Percentiles rank a stretch among this genome's conserved stretches.
Evolutionary conservation across 192 early-diverging fungal genomes (phyloP).

Genomic region (Ramicandelaber brevisporus): DNA sequence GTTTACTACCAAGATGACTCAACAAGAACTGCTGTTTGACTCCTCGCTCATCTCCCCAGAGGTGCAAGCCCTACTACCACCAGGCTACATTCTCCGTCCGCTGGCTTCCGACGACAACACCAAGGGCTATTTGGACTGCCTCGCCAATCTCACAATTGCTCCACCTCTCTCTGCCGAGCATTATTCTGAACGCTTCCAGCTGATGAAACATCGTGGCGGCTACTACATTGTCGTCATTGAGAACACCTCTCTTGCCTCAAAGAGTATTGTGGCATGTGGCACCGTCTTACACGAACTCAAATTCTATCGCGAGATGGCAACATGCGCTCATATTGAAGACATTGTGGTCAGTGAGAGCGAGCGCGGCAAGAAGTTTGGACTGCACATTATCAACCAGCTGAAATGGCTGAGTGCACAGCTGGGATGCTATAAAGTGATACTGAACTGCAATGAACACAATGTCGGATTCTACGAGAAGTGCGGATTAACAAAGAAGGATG

Average conservation of each 20-base stretch:
- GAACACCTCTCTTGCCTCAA: slow-evolving; percentile 8
- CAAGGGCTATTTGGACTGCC: slow-evolving; percentile 39
- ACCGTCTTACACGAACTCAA: slow-evolving; percentile 79
- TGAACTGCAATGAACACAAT: slow-evolving; percentile 46
- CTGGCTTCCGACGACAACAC: slow-evolving; percentile 51
- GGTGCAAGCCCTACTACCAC: slow-evolving; percentile 25
- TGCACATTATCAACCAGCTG: slow-evolving; percentile 62
- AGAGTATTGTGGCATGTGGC: slow-evolving; percentile 51
- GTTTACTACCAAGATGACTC: no score
- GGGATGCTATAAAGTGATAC: slow-evolving; percentile 81
- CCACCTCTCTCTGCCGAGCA: slow-evolving; percentile 39
- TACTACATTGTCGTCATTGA: slow-evolving; percentile 77
- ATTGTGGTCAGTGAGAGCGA: slow-evolving; percentile 50
- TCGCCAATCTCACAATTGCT: slow-evolving; percentile 53
- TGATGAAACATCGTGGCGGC: slow-evolving; percentile 34
- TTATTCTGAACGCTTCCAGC: slow-evolving; percentile 53
- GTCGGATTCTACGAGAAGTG: slow-evolving; percentile 84
- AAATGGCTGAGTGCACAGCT: slow-evolving; percentile 38
- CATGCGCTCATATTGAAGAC: slow-evolving; percentile 85
- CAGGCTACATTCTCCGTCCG: slow-evolving; percentile 48
- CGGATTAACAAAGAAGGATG: slow-evolving; percentile 47
- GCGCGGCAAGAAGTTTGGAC: slow-evolving; percentile 40
- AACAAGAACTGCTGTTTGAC: slow-evolving; percentile 14
- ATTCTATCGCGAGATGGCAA: slow-evolving; percentile 55
- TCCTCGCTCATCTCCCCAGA: slow-evolving; percentile 34